phyloP scores from a whole-genome alignment of 225 moss, liverwort and hornwort genomes.

The Pseudoscleropodium purum region DNA sequence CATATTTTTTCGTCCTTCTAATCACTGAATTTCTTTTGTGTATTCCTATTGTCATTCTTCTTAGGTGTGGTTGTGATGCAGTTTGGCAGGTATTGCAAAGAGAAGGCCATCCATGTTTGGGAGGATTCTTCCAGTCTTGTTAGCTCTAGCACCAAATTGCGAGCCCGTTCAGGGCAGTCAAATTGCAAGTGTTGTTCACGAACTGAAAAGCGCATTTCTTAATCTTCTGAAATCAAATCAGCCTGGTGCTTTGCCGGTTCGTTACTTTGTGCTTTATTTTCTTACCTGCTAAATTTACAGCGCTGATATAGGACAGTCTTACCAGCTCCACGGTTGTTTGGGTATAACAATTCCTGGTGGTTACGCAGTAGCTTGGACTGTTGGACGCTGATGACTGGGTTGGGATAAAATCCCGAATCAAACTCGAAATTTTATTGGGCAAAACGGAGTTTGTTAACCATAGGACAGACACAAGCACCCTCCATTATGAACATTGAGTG shows the following conservation, averaged over 20 bases:
- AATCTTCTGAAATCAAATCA: constrained; percentile 93
- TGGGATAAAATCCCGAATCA: background rate
- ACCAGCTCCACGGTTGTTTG: background rate
- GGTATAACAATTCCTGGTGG: background rate
- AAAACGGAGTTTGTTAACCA: background rate
- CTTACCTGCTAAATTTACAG: background rate
- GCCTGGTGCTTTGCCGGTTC: constrained; percentile 90
- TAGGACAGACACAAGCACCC: background rate
- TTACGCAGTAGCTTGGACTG: background rate
- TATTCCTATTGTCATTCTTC: constrained; percentile 6
- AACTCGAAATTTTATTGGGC: background rate
- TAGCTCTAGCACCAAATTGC: constrained; percentile 89
- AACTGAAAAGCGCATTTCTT: constrained; percentile 85
- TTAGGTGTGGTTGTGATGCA: constrained; percentile 46
- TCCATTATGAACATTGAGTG: background rate
- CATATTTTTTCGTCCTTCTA: background rate
- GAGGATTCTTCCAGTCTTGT: constrained; percentile 91
- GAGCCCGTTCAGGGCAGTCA: constrained; percentile 96
- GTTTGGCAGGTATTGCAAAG: constrained; percentile 98
- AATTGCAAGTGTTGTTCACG: constrained; percentile 94
- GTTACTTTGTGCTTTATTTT: constrained; percentile 13
- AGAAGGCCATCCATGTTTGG: constrained; percentile 93
- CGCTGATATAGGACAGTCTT: background rate
- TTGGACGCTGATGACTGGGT: background rate
- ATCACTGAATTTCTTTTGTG: background rate